Evolutionary conservation across 768 basidiomycete genomes (phyloP).

Genomic region (Basidioascus undulatus): DNA sequence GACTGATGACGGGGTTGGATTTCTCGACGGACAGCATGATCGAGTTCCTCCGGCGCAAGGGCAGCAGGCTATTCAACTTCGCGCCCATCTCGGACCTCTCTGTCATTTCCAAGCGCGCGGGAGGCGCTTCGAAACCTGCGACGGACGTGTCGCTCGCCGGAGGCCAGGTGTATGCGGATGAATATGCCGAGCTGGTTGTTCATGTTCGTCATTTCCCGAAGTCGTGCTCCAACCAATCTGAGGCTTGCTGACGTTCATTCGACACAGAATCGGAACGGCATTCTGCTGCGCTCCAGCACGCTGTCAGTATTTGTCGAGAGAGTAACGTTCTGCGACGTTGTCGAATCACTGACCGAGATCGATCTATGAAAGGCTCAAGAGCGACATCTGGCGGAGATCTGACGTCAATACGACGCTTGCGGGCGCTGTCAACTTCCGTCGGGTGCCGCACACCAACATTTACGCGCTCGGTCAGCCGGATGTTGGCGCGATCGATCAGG

Average conservation of each 20-base stretch:
- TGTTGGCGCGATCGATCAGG: conserved; percentile 57
- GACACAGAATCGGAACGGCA: conserved; percentile 63
- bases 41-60: conserved; percentile 19
- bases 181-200: conserved; percentile 84
- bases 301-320: conserved; percentile 13
- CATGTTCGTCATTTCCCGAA: conserved; percentile 31
- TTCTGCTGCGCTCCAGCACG: conserved; percentile 73
- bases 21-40: too few relatives aligned
- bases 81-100: conserved; percentile 75
- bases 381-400: conserved; percentile 18
- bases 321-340: conserved; percentile 1
- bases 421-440: conserved; percentile 88
- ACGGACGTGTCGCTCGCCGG: conserved; percentile 43
- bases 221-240: too few relatives aligned
- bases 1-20: too few relatives aligned
- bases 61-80: conserved; percentile 68
- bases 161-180: conserved; percentile 73
- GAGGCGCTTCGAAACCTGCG: neutral
- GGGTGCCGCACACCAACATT: conserved; percentile 50
- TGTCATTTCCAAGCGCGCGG: conserved; percentile 32
- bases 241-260: too few relatives aligned
- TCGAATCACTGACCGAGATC: conserved; percentile 60
- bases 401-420: conserved; percentile 23
- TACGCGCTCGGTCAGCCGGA: conserved; percentile 90
- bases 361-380: conserved; percentile 63